Conservation (phyloP, 805 yeast species). For the Yarrowia phangngaensis region DNA sequence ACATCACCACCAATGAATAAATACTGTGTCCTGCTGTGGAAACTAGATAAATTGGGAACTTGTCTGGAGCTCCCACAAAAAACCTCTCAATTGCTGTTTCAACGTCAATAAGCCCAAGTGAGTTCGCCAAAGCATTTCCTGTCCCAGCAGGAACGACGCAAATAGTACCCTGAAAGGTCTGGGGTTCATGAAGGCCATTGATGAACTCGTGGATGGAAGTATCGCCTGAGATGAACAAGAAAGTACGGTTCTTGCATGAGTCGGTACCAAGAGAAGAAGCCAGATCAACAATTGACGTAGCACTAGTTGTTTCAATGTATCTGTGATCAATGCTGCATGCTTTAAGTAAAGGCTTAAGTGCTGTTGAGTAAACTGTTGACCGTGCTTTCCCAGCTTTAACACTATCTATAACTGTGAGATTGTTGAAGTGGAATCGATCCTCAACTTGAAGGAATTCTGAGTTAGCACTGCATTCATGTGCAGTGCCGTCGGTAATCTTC, state of each 20-base stretch:
- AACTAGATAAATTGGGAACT: conserved; percentile 26
- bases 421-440: conserved; percentile 29
- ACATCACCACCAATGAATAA: conserved; percentile 53
- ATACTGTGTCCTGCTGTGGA: conserved; percentile 40
- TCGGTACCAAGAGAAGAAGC: conserved; percentile 32
- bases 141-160: conserved; percentile 69
- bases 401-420: conserved; percentile 40
- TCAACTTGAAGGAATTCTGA: background rate
- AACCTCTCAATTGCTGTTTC: conserved; percentile 36
- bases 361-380: conserved; percentile 34
- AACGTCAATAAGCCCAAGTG: conserved; percentile 45
- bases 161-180: conserved; percentile 29
- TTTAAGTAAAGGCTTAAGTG: conserved; percentile 39
- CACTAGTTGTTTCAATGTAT: conserved; percentile 39
- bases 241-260: conserved; percentile 39
- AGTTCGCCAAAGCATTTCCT: conserved; percentile 75
- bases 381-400: conserved; percentile 36
- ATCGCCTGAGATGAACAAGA: conserved; percentile 76
- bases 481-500: conserved; percentile 7
- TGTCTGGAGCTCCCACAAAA: conserved; percentile 31
- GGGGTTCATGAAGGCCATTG: conserved; percentile 42
- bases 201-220: conserved; percentile 76
- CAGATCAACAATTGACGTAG: conserved; percentile 37
- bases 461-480: background rate
- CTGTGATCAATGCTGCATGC: conserved; percentile 38